Evolutionary conservation across 345 rosid species (phyloP), one percentile per base, ranked within the genome.

Genomic region (Jatropha curcas): DNA sequence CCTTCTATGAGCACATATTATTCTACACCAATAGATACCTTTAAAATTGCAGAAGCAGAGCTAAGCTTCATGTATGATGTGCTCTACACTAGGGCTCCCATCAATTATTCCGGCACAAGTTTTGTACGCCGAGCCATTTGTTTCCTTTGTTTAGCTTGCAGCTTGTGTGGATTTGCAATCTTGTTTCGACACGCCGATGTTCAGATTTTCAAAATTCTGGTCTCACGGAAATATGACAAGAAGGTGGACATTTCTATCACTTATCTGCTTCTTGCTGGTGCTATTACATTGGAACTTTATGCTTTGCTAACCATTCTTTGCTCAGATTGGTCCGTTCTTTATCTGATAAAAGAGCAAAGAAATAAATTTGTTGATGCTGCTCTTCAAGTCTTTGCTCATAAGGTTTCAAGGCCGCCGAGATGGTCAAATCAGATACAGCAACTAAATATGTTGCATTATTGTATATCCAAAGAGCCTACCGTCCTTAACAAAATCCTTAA

Each of bases 31-130:
- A 16, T 45, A n/a, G 4, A 75, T 19, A 45, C 55, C 11, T 75
- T 75, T 69, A 28, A 39, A 30, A 60, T 75, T 51, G 52, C 73
- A 9, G 78, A 60, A 24, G 37, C 68, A 3, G 78, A 75, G 31
- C 43, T 69, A 7, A 53, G 73, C 4, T 56, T 56, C 9, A 69
- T 69, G 73, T 69, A 37, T 27, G 74, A 68, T 68, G 78, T 71
- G 9, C 73, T 75, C 33, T 75, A 48, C 28, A 75, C 78, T 0
- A 75, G 70, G 39, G 46, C 51, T 25, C 37, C 69, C 4, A 43
- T 30, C 10, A 65, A 65, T 65, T 65, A 65, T 46, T 65, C 69
- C 0, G 9, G 17, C 19, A 2, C n/a, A 5, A 65, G 69, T 17
- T 65, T 65, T 30, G 2, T 65, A 45, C 56, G 69, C 1, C 69